Percentiles rank a stretch among this genome's conserved stretches.
Conservation (phyloP, 164 flowering plant genomes). For the Echeveria elegans region DNA sequence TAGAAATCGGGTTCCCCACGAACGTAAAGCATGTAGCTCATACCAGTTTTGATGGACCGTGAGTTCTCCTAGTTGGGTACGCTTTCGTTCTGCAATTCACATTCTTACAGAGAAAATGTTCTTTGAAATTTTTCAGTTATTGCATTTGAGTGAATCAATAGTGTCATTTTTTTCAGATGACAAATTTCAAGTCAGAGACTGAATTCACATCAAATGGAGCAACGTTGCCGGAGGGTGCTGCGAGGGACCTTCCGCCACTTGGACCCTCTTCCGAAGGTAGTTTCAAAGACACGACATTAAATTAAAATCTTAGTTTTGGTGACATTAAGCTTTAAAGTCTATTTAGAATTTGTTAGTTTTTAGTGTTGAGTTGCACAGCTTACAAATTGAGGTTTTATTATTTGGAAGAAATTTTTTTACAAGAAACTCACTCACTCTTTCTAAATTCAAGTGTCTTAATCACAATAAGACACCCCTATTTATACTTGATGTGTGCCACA, state of each 20-base stretch:
- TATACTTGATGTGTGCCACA: too few relatives aligned
- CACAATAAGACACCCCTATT: too few relatives aligned
- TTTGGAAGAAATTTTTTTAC: too few relatives aligned
- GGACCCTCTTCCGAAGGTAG: background rate
- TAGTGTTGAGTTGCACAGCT: too few relatives aligned
- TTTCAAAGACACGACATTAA: background rate
- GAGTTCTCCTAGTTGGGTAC: conserved; percentile 66
- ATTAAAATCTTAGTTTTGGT: too few relatives aligned
- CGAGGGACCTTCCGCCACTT: background rate
- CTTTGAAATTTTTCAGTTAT: background rate
- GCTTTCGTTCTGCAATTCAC: background rate
- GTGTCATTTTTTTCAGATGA: background rate
- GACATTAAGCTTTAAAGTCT: too few relatives aligned
- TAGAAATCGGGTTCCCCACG: conserved; percentile 71
- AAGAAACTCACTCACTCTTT: too few relatives aligned
- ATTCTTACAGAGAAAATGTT: background rate
- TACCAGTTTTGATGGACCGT: conserved; percentile 72
- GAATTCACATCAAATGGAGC: background rate
- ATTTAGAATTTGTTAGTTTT: too few relatives aligned
- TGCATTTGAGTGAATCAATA: background rate
- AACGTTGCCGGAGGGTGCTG: background rate
- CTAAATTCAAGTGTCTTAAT: too few relatives aligned
- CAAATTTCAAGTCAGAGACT: background rate
- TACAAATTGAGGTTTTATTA: too few relatives aligned
- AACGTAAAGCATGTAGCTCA: conserved; percentile 91